Evolutionary conservation across 1,139 yeast species (phyloP).

Genomic region (Hemisphaericaspora lyxosophila): DNA sequence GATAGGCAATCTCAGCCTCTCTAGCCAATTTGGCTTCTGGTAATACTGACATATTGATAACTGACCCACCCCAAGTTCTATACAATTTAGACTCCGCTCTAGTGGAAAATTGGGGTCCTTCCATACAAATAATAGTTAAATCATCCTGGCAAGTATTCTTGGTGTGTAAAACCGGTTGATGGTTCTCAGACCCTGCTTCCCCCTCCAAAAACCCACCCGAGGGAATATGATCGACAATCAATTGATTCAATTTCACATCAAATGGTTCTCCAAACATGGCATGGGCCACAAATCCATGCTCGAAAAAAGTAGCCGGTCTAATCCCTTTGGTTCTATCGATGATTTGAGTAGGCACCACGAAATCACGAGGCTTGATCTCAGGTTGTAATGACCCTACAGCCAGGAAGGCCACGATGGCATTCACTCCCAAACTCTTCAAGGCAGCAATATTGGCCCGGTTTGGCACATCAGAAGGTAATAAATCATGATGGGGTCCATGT

Average conservation of each 20-base stretch:
- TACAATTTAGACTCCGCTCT: slow-evolving; percentile 94
- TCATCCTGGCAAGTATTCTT: slow-evolving; percentile 59
- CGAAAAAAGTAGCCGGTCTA: slow-evolving; percentile 87
- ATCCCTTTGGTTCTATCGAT: slow-evolving; percentile 97
- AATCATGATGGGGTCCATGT: slow-evolving; percentile 89
- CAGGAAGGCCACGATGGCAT: slow-evolving; percentile 85
- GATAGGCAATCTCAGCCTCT: slow-evolving; percentile 95
- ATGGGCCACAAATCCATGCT: slow-evolving; percentile 91
- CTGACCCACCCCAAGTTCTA: slow-evolving; percentile 88
- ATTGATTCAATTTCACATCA: slow-evolving; percentile 66
- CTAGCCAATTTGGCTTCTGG: slow-evolving; percentile 97
- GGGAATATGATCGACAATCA: slow-evolving; percentile 60
- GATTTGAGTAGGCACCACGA: slow-evolving; percentile 91
- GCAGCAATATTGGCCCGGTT: slow-evolving; percentile 95
- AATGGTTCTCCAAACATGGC: slow-evolving; percentile 98
- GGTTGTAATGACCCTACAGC: slow-evolving; percentile 95
- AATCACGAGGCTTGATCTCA: slow-evolving; percentile 89
- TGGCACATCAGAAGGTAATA: slow-evolving; percentile 90
- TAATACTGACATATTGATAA: slow-evolving; percentile 92
- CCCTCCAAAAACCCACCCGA: slow-evolving; percentile 54
- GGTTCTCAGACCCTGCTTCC: slow-evolving; percentile 28
- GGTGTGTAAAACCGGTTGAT: slow-evolving; percentile 54
- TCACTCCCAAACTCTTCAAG: slow-evolving; percentile 80
- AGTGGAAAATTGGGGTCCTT: slow-evolving; percentile 97
- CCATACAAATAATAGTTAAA: slow-evolving; percentile 91